phyloP scores from a whole-genome alignment of 192 early-diverging fungal genomes.

The Coemansia aciculifera region DNA sequence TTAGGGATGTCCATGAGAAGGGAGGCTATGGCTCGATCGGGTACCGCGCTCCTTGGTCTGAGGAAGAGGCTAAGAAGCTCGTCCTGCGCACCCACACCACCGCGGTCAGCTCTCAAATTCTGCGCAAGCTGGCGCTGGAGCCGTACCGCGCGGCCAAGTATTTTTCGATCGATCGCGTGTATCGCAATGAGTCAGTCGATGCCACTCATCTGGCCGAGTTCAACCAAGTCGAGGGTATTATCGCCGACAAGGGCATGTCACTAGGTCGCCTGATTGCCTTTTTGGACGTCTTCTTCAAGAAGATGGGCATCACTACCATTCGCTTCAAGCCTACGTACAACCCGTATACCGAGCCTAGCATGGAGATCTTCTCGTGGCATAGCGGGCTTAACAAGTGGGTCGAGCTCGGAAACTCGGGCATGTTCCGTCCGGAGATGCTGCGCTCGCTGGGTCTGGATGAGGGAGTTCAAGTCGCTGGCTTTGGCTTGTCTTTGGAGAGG shows the following conservation, averaged over 20 bases:
- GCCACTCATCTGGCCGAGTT: slow-evolving; percentile 99
- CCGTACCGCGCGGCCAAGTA: slow-evolving; percentile 94
- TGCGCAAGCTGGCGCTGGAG: slow-evolving; percentile 87
- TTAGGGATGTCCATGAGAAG: slow-evolving; percentile 87
- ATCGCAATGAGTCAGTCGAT: slow-evolving; percentile 97
- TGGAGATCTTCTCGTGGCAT: slow-evolving; percentile 99
- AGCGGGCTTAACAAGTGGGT: slow-evolving; percentile 85
- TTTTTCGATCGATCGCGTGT: slow-evolving; percentile 99
- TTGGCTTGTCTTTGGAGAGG: slow-evolving; percentile 95
- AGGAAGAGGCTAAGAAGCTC: slow-evolving; percentile 89
- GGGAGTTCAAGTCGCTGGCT: slow-evolving; percentile 95
- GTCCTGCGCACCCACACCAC: slow-evolving; percentile 98
- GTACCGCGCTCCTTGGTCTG: slow-evolving; percentile 91
- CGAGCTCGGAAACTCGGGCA: slow-evolving; percentile 97
- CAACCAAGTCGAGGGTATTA: slow-evolving; percentile 98
- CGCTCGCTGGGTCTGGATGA: slow-evolving; percentile 90
- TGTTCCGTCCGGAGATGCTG: slow-evolving; percentile 99
- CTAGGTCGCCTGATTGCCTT: slow-evolving; percentile 96
- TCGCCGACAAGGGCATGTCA: slow-evolving; percentile 93
- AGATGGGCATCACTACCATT: slow-evolving; percentile 91
- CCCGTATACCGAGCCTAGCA: slow-evolving; percentile 98
- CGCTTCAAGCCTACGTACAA: slow-evolving; percentile 99
- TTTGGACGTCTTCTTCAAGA: slow-evolving; percentile 94
- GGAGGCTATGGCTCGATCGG: slow-evolving; percentile 96
- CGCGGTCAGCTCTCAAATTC: slow-evolving; percentile 86